Base-by-base conservation (phyloP, 495 filamentous ascomycete genomes). In the Baudoinia panamericana region DNA sequence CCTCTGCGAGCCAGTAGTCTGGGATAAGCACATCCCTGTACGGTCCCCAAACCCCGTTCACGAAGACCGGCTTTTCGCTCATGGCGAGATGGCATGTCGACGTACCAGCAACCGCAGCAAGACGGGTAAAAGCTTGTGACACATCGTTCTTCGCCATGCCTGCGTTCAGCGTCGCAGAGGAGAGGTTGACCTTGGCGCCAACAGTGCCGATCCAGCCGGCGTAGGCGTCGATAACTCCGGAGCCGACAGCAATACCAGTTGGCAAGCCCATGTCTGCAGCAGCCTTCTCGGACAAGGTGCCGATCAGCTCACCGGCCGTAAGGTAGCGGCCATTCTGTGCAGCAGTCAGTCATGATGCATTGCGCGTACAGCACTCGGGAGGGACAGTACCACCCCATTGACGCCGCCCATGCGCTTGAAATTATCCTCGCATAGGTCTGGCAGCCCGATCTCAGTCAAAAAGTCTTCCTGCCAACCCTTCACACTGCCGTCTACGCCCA, bases 391-490 rank as follows among this genome's bases (percentile, higher is more conserved):
- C 75, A 87, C 80, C 68, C 80, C 79, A 56, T 95, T 69, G 41
- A 97, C 85, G 33, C 90, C 90, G 20, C 90, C 90, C 70, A 96
- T 78, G 41, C 85, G 74, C 67, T 76, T 80, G 58, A 88, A 95
- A 49, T 90, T 73, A 53, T 94, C 82, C 51, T 88, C 69, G 3
- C 70, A 71, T 44, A 97, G 62, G 45, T 94, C 90, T 16, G 65
- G 67, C 22, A 97, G 67, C 6, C 90, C 88, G 53, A 97, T 93
- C 6, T 72, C 68, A 5, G 70, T 66, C 44, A 92, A 69, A 52
- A 97, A 97, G 51, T 95, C 88, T 46, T 84, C 84, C 57, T 96
- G 85, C 90, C 90, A 97, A 4, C 90, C 90, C 63, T 95, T 97
- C 13, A 93, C 84, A 60, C 87, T 94, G 26, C 88, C 88, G 53